A percentile compares a stretch with the other conserved stretches of the same genome.
These are phyloP conservation scores for Scheffersomyces parashehatae DNA, from an alignment of 1,139 yeast genomes.

Conservation along the genomic window DNA sequence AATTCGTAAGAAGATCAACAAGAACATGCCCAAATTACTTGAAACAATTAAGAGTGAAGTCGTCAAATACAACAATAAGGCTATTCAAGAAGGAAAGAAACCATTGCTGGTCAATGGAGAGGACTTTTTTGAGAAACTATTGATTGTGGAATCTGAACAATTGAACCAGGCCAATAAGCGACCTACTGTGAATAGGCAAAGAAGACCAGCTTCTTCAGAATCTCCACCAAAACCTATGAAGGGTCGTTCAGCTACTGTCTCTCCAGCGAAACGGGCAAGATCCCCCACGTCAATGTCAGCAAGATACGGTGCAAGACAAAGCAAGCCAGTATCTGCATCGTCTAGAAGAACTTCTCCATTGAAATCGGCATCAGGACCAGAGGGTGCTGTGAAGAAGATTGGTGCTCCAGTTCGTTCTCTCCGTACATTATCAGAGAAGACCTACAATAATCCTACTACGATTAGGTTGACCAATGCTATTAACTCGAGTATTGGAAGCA, in stretches of 20 bases:
- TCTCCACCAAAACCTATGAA: background rate
- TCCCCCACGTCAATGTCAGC: constrained; percentile 1
- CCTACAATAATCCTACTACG: constrained; percentile 14
- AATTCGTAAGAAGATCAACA: constrained; percentile 63
- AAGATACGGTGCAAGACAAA: background rate
- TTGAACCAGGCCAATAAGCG: constrained; percentile 5
- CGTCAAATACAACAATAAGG: constrained; percentile 42
- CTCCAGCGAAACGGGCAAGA: constrained; percentile 1
- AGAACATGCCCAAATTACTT: constrained; percentile 66
- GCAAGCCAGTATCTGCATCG: background rate
- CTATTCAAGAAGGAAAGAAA: constrained; percentile 29
- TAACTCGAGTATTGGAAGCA: constrained; percentile 9
- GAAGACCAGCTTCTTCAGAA: background rate
- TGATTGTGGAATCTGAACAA: constrained; percentile 43
- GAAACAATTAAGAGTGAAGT: constrained; percentile 51
- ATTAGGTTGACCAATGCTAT: constrained; percentile 21
- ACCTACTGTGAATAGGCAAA: background rate
- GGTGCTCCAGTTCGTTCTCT: background rate
- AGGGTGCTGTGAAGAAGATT: background rate
- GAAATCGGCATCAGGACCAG: constrained; percentile 4
- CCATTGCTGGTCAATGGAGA: constrained; percentile 48
- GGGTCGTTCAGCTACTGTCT: background rate
- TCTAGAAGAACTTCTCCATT: constrained; percentile 10
- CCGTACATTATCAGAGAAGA: background rate
- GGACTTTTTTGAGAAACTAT: constrained; percentile 45